Evolutionary conservation across 345 rosid genomes (phyloP).

Genomic region (Cardamine resedifolia): DNA sequence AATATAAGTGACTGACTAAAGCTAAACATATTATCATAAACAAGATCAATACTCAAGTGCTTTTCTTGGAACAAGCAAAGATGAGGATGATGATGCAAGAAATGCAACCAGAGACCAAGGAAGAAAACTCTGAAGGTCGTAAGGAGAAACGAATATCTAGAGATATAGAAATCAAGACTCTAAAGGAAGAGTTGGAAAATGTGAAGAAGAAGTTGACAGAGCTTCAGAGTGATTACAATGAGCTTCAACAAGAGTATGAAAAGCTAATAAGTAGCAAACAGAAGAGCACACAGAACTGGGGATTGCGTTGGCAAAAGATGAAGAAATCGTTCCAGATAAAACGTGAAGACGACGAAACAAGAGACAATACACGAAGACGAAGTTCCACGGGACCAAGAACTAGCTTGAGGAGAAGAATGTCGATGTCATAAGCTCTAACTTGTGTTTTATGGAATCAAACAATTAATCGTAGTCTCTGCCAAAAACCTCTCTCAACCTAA

Average conservation of each 20-base stretch:
- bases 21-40: background rate
- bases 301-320: slow-evolving; percentile 53
- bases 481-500: background rate
- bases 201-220: slow-evolving; percentile 59
- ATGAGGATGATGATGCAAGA: slow-evolving; percentile 67
- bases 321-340: slow-evolving; percentile 50
- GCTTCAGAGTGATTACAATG: slow-evolving; percentile 61
- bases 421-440: slow-evolving; percentile 43
- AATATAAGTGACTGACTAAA: background rate
- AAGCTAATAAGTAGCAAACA: slow-evolving; percentile 54
- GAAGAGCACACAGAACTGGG: slow-evolving; percentile 43
- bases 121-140: slow-evolving; percentile 41
- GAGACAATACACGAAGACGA: slow-evolving; percentile 36
- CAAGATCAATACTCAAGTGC: slow-evolving; percentile 51
- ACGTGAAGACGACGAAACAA: slow-evolving; percentile 43
- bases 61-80: slow-evolving; percentile 81
- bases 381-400: slow-evolving; percentile 23
- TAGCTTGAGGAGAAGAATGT: slow-evolving; percentile 45
- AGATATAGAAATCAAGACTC: slow-evolving; percentile 48
- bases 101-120: slow-evolving; percentile 45
- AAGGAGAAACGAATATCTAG: slow-evolving; percentile 46
- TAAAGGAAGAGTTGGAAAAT: slow-evolving; percentile 60
- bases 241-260: slow-evolving; percentile 62
- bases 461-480: background rate
- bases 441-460: background rate